phyloP scores from a whole-genome alignment of 495 filamentous ascomycete species.

The Xylaria cubensis region DNA sequence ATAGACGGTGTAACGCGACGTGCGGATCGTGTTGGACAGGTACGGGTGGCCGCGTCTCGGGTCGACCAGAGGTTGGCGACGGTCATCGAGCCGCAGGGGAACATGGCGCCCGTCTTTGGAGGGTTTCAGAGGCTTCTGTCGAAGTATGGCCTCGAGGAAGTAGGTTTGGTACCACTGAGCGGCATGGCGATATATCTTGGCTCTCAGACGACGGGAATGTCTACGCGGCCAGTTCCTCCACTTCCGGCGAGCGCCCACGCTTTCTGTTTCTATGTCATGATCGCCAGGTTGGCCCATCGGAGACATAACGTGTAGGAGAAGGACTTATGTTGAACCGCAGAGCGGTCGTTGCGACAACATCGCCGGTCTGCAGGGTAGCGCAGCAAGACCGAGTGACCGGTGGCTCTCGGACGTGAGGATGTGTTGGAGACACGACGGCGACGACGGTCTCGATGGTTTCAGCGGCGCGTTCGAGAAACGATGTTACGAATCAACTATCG shows the following conservation, averaged over 20 bases:
- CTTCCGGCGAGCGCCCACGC: not conserved
- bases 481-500: not conserved
- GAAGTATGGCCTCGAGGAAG: conserved; percentile 46
- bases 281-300: conserved; percentile 23
- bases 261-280: conserved; percentile 37
- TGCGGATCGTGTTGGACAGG: conserved; percentile 79
- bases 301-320: conserved; percentile 27
- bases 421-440: not conserved
- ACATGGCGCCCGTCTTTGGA: conserved; percentile 67
- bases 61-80: conserved; percentile 64
- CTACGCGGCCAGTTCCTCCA: conserved; percentile 14
- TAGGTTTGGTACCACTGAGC: conserved; percentile 41
- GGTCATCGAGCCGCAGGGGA: conserved; percentile 61
- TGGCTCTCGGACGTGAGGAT: not conserved
- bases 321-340: conserved; percentile 7
- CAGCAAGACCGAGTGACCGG: not conserved
- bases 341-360: conserved; percentile 25
- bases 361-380: not conserved
- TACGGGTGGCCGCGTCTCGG: conserved; percentile 78
- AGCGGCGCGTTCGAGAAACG: not conserved
- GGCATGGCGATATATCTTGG: conserved; percentile 28
- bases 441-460: not conserved
- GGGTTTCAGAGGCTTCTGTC: conserved; percentile 45
- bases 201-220: conserved; percentile 14
- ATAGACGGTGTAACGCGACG: conserved; percentile 83